phyloP scores from a whole-genome alignment of 805 yeast genomes.

The Metahyphopichia silvanorum region DNA sequence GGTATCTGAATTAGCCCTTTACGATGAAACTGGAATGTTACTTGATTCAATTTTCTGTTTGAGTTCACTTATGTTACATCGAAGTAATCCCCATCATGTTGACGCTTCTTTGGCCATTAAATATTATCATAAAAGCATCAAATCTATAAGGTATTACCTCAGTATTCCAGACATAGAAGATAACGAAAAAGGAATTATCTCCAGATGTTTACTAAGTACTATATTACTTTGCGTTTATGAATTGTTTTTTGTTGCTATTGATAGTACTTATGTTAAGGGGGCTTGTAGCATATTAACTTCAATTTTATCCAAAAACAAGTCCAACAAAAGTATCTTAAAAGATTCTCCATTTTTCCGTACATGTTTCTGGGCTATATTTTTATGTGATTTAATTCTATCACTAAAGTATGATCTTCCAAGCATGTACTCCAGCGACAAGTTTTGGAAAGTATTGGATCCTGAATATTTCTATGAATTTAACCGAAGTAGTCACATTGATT shows the following conservation, averaged over 20 bases:
- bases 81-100: constrained; percentile 23
- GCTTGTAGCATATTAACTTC: constrained; percentile 32
- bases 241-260: constrained; percentile 34
- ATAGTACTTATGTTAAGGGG: constrained; percentile 35
- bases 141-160: constrained; percentile 27
- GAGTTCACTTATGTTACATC: constrained; percentile 31
- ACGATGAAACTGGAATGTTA: constrained; percentile 38
- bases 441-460: constrained; percentile 33
- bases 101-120: constrained; percentile 31
- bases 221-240: constrained; percentile 36
- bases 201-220: constrained; percentile 36
- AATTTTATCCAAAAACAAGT: constrained; percentile 17
- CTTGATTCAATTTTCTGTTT: constrained; percentile 33
- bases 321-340: constrained; percentile 17
- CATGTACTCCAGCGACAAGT: constrained; percentile 27
- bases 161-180: constrained; percentile 21
- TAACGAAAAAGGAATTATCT: constrained; percentile 23
- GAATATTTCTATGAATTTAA: constrained; percentile 21
- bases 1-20: constrained; percentile 32
- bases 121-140: constrained; percentile 35
- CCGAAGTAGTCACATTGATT: constrained; percentile 2
- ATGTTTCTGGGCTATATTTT: constrained; percentile 35
- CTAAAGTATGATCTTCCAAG: constrained; percentile 27
- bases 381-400: constrained; percentile 33
- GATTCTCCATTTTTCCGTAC: constrained; percentile 27